Evolutionary conservation across 768 basidiomycete species (phyloP), one percentile per base, ranked within the genome.

Genomic region (Tubosaeta sp.): DNA sequence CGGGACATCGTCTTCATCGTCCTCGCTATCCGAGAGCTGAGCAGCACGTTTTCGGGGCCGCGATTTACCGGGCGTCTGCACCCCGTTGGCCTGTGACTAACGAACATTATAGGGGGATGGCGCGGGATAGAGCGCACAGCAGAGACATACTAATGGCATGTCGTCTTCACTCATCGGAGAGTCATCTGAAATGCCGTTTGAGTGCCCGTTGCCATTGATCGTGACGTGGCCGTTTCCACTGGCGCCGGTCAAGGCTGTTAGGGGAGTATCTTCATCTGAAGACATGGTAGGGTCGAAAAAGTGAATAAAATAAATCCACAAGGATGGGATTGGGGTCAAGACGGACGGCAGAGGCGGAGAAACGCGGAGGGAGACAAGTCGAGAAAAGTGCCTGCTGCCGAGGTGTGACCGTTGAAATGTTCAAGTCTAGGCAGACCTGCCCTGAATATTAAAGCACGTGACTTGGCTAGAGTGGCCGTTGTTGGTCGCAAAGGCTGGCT

Each of bases 91-190:
- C 72, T 88, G 83, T 10, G 81, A 85, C 83, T 76, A 48, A 37
- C 31, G 49, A 74, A 58, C 68, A 57, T 64, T 64, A 59, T 50
- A 59, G 57, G 62, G 56, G 54, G 58, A 32, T 43, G 46, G 49
- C 33, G n/a, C 19, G 31, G 53, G 46, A 51, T 7, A 19, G 39
- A 34, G 19, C 13, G 42, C 26, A 22, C 35, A 45, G 41, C 16
- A 52, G 26, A 52, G 56, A 74, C 80, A 59, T 67, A 91, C 89
- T 66, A 88, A 73, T 42, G 87, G 87, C 68, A 82, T 68, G 60
- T 88, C 85, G 47, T 82, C 85, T 53, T 87, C 86, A 56, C 84
- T 86, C 78, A 84, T 79, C 25, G 76, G 73, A 46, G 72, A 73
- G 62, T 71, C 70, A 13, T 65, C 70, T 51, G 73, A 70, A 51